Conservation (phyloP, 495 filamentous ascomycete species). For the Xylaria flabelliformis region DNA sequence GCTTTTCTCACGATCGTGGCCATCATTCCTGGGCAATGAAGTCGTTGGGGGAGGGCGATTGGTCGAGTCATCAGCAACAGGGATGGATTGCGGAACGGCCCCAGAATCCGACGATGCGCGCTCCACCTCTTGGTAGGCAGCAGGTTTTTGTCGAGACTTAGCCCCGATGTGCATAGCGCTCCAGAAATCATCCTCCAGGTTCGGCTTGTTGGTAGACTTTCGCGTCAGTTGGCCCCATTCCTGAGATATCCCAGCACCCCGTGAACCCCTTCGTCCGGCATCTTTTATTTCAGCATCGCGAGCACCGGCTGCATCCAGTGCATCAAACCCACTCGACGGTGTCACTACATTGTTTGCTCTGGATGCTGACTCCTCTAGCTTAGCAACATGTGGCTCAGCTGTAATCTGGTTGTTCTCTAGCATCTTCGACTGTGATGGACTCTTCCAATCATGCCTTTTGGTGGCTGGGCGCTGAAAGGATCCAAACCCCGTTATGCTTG, state of each 20-base stretch:
- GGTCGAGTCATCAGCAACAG: not conserved
- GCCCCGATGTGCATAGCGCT: not conserved
- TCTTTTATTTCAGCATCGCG: slow-evolving; percentile 1
- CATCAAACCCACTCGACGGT: slow-evolving; percentile 4
- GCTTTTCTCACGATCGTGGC: not conserved
- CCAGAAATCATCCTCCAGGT: not conserved
- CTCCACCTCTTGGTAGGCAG: not conserved
- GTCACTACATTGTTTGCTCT: not conserved
- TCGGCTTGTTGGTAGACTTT: not conserved
- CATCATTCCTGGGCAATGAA: not conserved
- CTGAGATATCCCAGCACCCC: not conserved
- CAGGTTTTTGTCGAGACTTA: not conserved
- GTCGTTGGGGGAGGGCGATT: not conserved
- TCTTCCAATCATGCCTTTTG: not conserved
- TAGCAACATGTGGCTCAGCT: not conserved
- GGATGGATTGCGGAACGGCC: not conserved
- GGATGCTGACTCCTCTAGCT: no score
- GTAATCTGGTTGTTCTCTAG: not conserved
- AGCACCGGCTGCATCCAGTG: not conserved
- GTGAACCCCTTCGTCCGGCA: not conserved
- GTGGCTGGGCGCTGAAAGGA: not conserved
- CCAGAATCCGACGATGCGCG: not conserved
- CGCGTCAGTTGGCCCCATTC: slow-evolving; percentile 26
- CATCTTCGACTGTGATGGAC: not conserved
- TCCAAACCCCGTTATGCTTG: not conserved